Conservation (phyloP, 2,329 filamentous ascomycete species). For the Aspergillus tanneri region DNA sequence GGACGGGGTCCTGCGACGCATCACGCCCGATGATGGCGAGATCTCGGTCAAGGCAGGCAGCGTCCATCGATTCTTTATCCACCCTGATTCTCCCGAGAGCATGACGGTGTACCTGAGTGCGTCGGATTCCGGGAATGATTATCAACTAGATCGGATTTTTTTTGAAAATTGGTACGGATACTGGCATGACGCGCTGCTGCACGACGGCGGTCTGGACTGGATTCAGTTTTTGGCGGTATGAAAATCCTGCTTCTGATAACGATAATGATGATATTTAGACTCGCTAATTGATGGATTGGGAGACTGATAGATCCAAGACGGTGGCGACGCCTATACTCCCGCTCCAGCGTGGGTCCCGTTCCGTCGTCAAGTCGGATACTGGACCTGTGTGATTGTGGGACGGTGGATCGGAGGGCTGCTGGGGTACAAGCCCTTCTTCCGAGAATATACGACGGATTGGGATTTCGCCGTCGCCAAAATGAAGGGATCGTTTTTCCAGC, state of each 20-base stretch:
- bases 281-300: neutral
- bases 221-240: conserved; percentile 17
- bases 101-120: conserved; percentile 18
- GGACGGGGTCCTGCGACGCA: conserved; percentile 2
- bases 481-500: conserved; percentile 1
- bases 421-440: conserved; percentile 15
- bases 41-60: conserved; percentile 8
- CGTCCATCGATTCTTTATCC: conserved; percentile 16
- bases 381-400: no score
- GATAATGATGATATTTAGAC: conserved; percentile 4
- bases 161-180: conserved; percentile 22
- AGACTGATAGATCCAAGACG: conserved; percentile 13
- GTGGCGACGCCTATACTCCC: conserved; percentile 11
- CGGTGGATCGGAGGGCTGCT: conserved; percentile 14
- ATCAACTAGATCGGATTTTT: conserved; percentile 17
- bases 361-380: no score
- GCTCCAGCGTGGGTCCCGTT: conserved; percentile 14
- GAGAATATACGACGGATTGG: conserved; percentile 16
- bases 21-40: conserved; percentile 11
- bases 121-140: conserved; percentile 15
- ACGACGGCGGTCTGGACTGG: conserved; percentile 14
- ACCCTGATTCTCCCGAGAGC: conserved; percentile 12
- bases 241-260: no score
- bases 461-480: conserved; percentile 13
- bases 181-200: conserved; percentile 16